Base-by-base conservation (phyloP, 2,329 filamentous ascomycete species). In the Epichloe gansuensis region DNA sequence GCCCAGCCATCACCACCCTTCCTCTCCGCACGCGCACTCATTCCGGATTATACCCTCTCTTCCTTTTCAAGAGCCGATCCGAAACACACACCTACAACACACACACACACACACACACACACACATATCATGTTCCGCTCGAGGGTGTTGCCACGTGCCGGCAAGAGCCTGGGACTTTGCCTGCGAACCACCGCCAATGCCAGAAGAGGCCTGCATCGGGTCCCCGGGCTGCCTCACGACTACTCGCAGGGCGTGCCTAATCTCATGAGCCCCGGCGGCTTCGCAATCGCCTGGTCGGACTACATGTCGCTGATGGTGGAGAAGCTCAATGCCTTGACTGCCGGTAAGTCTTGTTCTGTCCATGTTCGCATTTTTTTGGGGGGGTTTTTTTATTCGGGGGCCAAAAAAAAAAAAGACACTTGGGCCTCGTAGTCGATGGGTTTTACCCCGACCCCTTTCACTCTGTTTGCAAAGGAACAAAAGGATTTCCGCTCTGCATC, bases 251-350 rank as follows among this genome's bases (percentile, higher is more conserved):
- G 75, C 54, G 74, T 95, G 5, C 77, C 81, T n/a, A 80, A 81
- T 13, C 75, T 97, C 55, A 74, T 95, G 64, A 82, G 82, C 34
- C 67, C 75, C 2, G 73, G 77, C 49, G 87, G 80, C 51, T 94
- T 87, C 68, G 71, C 84, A 52, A 77, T 87, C 51, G 83, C 89
- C 48, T 98, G 89, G 83, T 84, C 77, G 36, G 75, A 89, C 63
- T 95, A 96, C 71, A 89, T 95, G 75, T 65, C 72, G 39, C 70
- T 85, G 58, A 75, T 91, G 62, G 68, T 90, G 50, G 74, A 88
- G 56, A 86, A 85, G 68, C 77, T 97, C 65, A 94, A 94, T 68
- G 69, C 74, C 53, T 68, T 86, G 62, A 85, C 80, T 55, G 80
- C 77, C 57, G 89, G 90, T 89, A 76, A 59, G 75, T 55, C 17